A percentile compares a stretch with the other conserved stretches of the same genome.
phyloP scores from a whole-genome alignment of 148 eudicot genomes.

The Drosera capensis region DNA sequence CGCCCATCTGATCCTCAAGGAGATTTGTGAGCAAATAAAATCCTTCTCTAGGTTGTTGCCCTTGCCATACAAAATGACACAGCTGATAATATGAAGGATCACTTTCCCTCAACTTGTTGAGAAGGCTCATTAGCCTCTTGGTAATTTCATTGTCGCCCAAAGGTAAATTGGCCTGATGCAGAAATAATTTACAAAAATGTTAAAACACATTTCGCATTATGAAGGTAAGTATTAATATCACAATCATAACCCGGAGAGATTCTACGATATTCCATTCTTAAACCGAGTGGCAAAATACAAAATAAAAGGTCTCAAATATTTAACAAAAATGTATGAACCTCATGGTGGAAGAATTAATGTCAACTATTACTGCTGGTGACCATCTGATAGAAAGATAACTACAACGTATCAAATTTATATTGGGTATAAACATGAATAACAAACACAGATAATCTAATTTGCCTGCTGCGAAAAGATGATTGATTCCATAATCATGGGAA shows the following conservation, averaged over 20 bases:
- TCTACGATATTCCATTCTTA: no score
- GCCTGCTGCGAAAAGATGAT: no score
- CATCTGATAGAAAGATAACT: no score
- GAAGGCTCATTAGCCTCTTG: slow-evolving; percentile 48
- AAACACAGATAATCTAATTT: no score
- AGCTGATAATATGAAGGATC: slow-evolving; percentile 70
- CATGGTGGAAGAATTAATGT: no score
- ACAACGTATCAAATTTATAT: no score
- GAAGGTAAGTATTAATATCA: neutral
- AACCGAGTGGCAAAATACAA: neutral
- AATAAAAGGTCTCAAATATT: neutral
- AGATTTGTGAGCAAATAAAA: slow-evolving; percentile 68
- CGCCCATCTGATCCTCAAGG: slow-evolving; percentile 76
- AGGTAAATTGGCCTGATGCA: slow-evolving; percentile 37
- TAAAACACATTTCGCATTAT: neutral
- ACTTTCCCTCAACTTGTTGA: slow-evolving; percentile 44
- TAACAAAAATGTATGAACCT: no score
- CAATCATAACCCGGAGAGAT: neutral
- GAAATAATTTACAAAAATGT: slow-evolving; percentile 6
- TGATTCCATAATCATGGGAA: no score
- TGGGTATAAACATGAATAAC: no score
- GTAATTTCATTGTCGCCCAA: slow-evolving; percentile 59
- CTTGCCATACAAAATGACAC: slow-evolving; percentile 82
- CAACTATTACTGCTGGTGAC: no score
- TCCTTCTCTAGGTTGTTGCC: slow-evolving; percentile 95